Evolutionary conservation across 352 stramenopile species (phyloP).

Genomic region (Phytophthora meadii): DNA sequence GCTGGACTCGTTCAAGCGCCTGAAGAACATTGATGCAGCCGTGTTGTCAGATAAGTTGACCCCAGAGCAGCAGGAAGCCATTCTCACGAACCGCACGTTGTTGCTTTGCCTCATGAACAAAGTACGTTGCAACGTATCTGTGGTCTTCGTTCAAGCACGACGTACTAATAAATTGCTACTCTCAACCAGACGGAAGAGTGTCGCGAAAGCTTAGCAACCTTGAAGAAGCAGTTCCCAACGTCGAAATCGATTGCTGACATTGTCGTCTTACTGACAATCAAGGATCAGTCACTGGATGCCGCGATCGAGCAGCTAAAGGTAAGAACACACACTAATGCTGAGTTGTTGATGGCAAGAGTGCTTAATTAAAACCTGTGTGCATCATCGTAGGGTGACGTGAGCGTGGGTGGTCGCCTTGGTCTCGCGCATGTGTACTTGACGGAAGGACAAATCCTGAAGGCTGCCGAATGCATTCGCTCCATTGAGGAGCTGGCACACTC

Average conservation of each 20-base stretch:
- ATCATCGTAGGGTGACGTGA: slow-evolving; percentile 45
- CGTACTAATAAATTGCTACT: slow-evolving; percentile 17
- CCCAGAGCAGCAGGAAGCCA: slow-evolving; percentile 65
- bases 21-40: slow-evolving; percentile 69
- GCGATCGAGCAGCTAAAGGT: slow-evolving; percentile 63
- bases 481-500: slow-evolving; percentile 72
- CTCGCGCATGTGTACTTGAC: slow-evolving; percentile 76
- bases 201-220: slow-evolving; percentile 49
- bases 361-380: not conserved
- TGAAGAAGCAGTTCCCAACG: slow-evolving; percentile 71
- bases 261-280: slow-evolving; percentile 70
- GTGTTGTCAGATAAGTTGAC: slow-evolving; percentile 70
- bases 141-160: not conserved
- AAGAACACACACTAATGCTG: slow-evolving; percentile 2
- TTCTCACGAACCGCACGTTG: slow-evolving; percentile 78
- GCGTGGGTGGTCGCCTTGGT: slow-evolving; percentile 65
- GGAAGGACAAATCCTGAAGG: slow-evolving; percentile 56
- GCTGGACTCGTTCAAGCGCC: slow-evolving; percentile 85
- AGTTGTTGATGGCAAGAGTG: not conserved
- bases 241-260: slow-evolving; percentile 67
- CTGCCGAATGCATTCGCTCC: slow-evolving; percentile 64
- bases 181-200: slow-evolving; percentile 67
- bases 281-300: slow-evolving; percentile 62
- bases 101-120: slow-evolving; percentile 83
- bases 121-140: slow-evolving; percentile 27